These are phyloP conservation scores for Penicillium sp. DNA, from an alignment of 2,329 filamentous ascomycete genomes.

Conservation along the genomic window DNA sequence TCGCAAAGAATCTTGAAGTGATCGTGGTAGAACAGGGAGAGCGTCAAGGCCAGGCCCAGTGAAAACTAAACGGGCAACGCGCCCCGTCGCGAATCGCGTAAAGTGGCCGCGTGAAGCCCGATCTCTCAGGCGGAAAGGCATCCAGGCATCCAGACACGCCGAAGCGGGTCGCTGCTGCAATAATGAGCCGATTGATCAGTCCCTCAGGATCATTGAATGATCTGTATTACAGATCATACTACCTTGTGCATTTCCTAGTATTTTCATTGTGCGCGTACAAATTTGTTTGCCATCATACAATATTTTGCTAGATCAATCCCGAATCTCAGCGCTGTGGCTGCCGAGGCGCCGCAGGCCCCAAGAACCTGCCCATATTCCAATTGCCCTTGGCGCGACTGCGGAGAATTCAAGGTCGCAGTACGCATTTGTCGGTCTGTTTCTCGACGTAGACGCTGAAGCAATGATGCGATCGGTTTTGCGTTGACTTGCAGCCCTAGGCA, in stretches of 20 bases:
- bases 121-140: slow-evolving; percentile 30
- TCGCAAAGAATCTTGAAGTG: slow-evolving; percentile 2
- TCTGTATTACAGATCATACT: not conserved
- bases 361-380: not conserved
- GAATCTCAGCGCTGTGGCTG: not conserved
- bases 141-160: not conserved
- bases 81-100: slow-evolving; percentile 33
- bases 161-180: not conserved
- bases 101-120: slow-evolving; percentile 33
- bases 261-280: not conserved
- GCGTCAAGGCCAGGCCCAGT: slow-evolving; percentile 14
- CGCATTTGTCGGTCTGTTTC: not conserved
- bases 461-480: not conserved
- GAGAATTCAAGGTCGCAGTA: not conserved
- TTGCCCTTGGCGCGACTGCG: not conserved
- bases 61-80: slow-evolving; percentile 24
- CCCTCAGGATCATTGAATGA: not conserved
- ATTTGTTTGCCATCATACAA: not conserved
- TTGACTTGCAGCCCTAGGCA: not conserved
- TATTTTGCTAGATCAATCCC: not conserved
- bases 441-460: not conserved
- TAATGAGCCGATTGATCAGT: not conserved
- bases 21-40: slow-evolving; percentile 3
- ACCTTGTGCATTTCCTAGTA: not conserved
- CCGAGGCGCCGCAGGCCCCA: not conserved